These are phyloP conservation scores for Bipolaris victoriae DNA, from an alignment of 2,329 filamentous ascomycete genomes.

Conservation along the genomic window DNA sequence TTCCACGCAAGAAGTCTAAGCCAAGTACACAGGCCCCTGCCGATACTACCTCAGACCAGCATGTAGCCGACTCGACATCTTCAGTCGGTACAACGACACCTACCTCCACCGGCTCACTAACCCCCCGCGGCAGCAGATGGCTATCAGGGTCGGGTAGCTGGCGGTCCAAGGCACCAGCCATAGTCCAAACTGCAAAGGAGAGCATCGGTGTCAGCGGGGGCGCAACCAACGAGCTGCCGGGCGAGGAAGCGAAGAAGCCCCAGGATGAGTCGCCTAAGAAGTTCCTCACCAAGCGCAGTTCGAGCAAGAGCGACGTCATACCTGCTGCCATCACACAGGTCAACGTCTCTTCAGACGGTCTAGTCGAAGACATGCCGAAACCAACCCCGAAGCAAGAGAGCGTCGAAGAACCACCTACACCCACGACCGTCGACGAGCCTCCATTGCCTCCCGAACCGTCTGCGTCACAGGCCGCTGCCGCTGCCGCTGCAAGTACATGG, in stretches of 20 bases:
- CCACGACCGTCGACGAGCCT: constrained; percentile 37
- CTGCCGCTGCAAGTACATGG: constrained; percentile 29
- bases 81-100: constrained; percentile 22
- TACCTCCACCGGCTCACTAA: constrained; percentile 25
- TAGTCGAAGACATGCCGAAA: constrained; percentile 36
- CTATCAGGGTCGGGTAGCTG: constrained; percentile 53
- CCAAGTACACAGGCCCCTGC: constrained; percentile 42
- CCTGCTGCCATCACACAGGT: constrained; percentile 55
- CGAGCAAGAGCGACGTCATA: constrained; percentile 54
- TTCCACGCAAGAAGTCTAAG: constrained; percentile 52
- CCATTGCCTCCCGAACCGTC: constrained; percentile 54
- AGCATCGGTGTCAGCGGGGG: constrained; percentile 55
- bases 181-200: constrained; percentile 55
- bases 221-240: constrained; percentile 50
- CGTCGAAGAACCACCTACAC: constrained; percentile 16
- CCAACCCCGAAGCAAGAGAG: constrained; percentile 22
- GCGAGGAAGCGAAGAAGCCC: constrained; percentile 36
- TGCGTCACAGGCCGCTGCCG: constrained; percentile 16
- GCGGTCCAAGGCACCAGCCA: constrained; percentile 55
- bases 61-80: constrained; percentile 21
- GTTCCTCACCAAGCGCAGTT: constrained; percentile 53
- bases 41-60: constrained; percentile 22
- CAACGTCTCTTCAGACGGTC: constrained; percentile 51
- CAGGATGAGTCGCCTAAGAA: constrained; percentile 41
- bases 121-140: constrained; percentile 49